Percentiles rank a stretch among this genome's conserved stretches.
Evolutionary conservation across 2,329 filamentous ascomycete genomes (phyloP).

Genomic region (Penicillium brasilianum): DNA sequence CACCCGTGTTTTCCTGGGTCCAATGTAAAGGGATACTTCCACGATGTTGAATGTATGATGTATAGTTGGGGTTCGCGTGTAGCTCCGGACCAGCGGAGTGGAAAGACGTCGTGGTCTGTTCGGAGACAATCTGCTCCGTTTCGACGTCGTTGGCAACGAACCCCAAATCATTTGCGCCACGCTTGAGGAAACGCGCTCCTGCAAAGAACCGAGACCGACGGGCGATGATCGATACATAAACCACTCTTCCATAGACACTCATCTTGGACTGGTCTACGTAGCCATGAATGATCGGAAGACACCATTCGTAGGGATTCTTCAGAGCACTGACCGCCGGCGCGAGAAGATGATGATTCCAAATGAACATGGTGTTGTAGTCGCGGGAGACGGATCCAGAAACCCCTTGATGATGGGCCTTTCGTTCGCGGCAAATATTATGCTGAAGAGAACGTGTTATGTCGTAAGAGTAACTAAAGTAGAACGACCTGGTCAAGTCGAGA

Average conservation of each 20-base stretch:
- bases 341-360: slow-evolving; percentile 93
- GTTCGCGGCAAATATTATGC: slow-evolving; percentile 84
- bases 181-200: slow-evolving; percentile 90
- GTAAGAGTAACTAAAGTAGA: slow-evolving; percentile 99
- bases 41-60: slow-evolving; percentile 94
- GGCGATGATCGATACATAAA: slow-evolving; percentile 93
- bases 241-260: slow-evolving; percentile 82
- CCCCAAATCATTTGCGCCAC: slow-evolving; percentile 90
- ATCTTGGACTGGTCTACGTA: slow-evolving; percentile 91
- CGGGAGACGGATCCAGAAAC: slow-evolving; percentile 67
- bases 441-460: slow-evolving; percentile 92
- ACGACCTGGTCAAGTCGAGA: slow-evolving; percentile 85
- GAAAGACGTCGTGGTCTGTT: slow-evolving; percentile 92
- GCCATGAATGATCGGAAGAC: slow-evolving; percentile 90
- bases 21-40: slow-evolving; percentile 97
- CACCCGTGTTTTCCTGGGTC: slow-evolving; percentile 94
- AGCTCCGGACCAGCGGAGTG: slow-evolving; percentile 85
- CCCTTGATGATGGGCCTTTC: slow-evolving; percentile 71
- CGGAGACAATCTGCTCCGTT: slow-evolving; percentile 96
- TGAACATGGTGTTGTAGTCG: slow-evolving; percentile 95
- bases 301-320: slow-evolving; percentile 91
- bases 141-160: slow-evolving; percentile 99
- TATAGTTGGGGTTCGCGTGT: slow-evolving; percentile 88
- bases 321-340: slow-evolving; percentile 72
- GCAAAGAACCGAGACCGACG: slow-evolving; percentile 91